Percentiles rank a stretch among this genome's conserved stretches.
Conservation (phyloP, 768 basidiomycete species). For the Tremella yokohamensis region DNA sequence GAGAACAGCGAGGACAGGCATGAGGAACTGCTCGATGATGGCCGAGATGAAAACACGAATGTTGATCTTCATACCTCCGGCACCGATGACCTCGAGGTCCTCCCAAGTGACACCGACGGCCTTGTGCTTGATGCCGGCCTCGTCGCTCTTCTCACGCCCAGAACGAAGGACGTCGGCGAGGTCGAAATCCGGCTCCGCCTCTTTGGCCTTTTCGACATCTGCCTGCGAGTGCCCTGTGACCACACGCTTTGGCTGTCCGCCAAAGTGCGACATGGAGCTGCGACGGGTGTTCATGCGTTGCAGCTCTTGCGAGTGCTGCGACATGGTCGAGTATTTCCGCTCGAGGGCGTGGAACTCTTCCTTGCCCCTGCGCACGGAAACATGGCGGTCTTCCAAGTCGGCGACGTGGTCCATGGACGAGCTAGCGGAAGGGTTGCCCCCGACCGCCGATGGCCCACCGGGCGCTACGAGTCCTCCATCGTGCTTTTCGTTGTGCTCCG, state of each 20-base stretch:
- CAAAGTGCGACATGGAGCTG: slow-evolving; percentile 8
- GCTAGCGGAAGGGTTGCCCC: slow-evolving; percentile 7
- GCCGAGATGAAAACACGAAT: slow-evolving; percentile 53
- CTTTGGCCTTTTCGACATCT: slow-evolving; percentile 41
- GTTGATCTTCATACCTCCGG: slow-evolving; percentile 53
- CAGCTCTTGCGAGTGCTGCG: slow-evolving; percentile 34
- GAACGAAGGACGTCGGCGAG: slow-evolving; percentile 45
- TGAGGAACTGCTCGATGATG: slow-evolving; percentile 56
- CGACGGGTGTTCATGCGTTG: slow-evolving; percentile 25
- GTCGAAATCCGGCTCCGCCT: slow-evolving; percentile 47
- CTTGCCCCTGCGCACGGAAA: slow-evolving; percentile 35
- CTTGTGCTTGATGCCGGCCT: slow-evolving; percentile 52
- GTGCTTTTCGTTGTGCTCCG: neutral
- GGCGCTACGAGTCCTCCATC: neutral
- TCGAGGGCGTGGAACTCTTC: slow-evolving; percentile 42
- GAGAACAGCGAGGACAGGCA: slow-evolving; percentile 60
- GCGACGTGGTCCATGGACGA: slow-evolving; percentile 41
- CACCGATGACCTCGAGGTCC: slow-evolving; percentile 50
- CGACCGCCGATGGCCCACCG: neutral
- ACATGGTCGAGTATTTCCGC: slow-evolving; percentile 35
- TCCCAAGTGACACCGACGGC: slow-evolving; percentile 49
- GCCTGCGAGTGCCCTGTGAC: slow-evolving; percentile 2
- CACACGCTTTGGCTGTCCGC: slow-evolving; percentile 7
- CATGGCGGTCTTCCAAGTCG: slow-evolving; percentile 33
- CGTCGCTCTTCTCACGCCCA: slow-evolving; percentile 33